Conservation (phyloP, 768 basidiomycete genomes). For the Pleurotus giganteus region DNA sequence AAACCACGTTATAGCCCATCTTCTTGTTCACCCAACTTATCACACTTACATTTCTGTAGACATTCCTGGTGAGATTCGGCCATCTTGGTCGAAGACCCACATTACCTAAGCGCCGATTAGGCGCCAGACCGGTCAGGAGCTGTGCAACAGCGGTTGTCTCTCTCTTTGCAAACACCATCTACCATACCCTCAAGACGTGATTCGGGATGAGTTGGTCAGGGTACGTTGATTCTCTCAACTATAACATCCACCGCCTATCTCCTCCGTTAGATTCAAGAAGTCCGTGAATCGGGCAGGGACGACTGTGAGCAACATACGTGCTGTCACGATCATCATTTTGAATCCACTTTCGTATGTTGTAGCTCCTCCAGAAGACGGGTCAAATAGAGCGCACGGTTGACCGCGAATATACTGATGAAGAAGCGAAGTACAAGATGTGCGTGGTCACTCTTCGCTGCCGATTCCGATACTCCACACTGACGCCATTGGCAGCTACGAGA, state of each 20-base stretch:
- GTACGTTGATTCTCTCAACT: slow-evolving; percentile 7
- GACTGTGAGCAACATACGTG: slow-evolving; percentile 50
- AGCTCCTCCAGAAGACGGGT: slow-evolving; percentile 97
- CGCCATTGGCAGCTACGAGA: slow-evolving; percentile 73
- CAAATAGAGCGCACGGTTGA: slow-evolving; percentile 97
- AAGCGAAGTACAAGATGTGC: slow-evolving; percentile 86
- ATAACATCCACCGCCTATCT: not conserved
- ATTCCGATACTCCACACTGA: slow-evolving; percentile 1
- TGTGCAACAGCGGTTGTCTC: too few species aligned
- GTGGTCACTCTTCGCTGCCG: slow-evolving; percentile 26
- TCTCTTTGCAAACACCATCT: too few species aligned
- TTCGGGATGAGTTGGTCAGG: slow-evolving; percentile 20
- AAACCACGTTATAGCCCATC: too few species aligned
- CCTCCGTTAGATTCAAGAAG: slow-evolving; percentile 77
- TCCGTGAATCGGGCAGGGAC: slow-evolving; percentile 90
- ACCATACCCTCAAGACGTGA: too few species aligned
- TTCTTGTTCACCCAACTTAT: too few species aligned
- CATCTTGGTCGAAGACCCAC: too few species aligned
- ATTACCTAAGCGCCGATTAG: too few species aligned
- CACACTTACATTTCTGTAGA: too few species aligned
- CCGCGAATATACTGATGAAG: slow-evolving; percentile 89
- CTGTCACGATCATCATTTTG: slow-evolving; percentile 12
- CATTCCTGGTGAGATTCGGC: too few species aligned
- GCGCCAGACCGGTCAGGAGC: too few species aligned
- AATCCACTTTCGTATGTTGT: slow-evolving; percentile 16